phyloP scores from a whole-genome alignment of 2,329 filamentous ascomycete genomes.

The Cladophialophora carrionii region DNA sequence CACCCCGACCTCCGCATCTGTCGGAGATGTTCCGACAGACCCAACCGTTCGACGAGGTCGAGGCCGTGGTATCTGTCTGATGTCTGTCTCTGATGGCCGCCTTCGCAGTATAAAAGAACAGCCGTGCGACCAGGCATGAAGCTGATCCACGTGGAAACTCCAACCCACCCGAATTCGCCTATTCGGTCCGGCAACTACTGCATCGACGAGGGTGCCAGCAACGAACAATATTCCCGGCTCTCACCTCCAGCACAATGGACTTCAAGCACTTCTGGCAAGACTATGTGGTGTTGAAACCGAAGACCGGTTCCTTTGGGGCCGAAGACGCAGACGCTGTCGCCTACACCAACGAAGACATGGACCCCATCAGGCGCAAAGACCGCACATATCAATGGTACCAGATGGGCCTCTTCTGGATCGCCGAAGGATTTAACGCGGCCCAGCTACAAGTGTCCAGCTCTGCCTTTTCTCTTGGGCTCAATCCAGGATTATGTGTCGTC shows the following conservation, averaged over 20 bases:
- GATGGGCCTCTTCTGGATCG: conserved; percentile 28
- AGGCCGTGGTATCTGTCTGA: conserved; percentile 2
- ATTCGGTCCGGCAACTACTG: not conserved
- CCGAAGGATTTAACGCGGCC: conserved; percentile 24
- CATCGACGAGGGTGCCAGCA: not conserved
- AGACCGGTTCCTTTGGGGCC: conserved; percentile 21
- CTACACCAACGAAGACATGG: conserved; percentile 28
- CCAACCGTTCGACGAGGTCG: not conserved
- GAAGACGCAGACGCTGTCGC: conserved; percentile 14
- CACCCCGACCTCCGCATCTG: not conserved
- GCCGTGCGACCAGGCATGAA: not conserved
- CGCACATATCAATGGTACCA: conserved; percentile 27
- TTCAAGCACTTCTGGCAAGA: conserved; percentile 23
- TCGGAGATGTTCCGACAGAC: conserved; percentile 12
- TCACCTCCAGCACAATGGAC: conserved; percentile 4
- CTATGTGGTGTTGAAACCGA: conserved; percentile 24
- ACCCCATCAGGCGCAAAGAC: conserved; percentile 25
- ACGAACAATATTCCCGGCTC: not conserved
- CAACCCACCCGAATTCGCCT: not conserved
- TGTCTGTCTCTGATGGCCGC: not conserved
- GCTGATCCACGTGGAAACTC: not conserved
- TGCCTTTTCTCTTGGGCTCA: conserved; percentile 24
- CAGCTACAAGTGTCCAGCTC: conserved; percentile 25
- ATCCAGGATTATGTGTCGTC: conserved; percentile 23
- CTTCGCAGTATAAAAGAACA: conserved; percentile 9